Base-by-base conservation (phyloP, 2,329 filamentous ascomycete genomes). In the Ophiostoma triangulosporum region DNA sequence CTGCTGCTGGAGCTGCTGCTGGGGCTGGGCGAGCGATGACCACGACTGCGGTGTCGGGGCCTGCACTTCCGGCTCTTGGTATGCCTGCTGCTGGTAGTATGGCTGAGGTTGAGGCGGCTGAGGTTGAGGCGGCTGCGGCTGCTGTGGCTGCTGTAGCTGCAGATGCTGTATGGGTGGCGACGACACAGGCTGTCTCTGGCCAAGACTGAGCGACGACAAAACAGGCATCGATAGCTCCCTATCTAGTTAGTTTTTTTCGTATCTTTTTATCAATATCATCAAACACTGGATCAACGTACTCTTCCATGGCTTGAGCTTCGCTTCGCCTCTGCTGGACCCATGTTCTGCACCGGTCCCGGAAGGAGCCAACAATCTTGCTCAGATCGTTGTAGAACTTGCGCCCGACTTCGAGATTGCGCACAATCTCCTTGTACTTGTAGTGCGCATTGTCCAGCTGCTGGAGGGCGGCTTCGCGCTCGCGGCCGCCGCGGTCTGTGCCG, bases 371-470 rank as follows among this genome's bases (percentile, higher is more conserved):
- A 57, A 97, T 89, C 67, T 85, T 87, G 48, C 86, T 87, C 4
- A 98, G 75, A 63, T 97, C 90, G 61, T 98, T 98, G 71, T 97
- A 98, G 65, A 98, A 98, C 65, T 93, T 96, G 52, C 91, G 76
- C 0, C 88, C 93, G 0, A 86, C 87, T 59, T 97, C 91, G 3
- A 96, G 75, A 64, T 97, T 95, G 59, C 80, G 87, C 54, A 95
- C 81, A 54, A 97, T 88, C 66, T 98, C 91, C 69, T 95, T 95
- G 72, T 97, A 97, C 69, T 91, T 94, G 67, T 89, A 82, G 65
- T 95, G 97, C 0, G 88, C 91, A 58, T 86, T 89, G 66, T 97
- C 91, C 9, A 98, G 73, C 57, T 78, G 81, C 67, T 98, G 93
- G 49, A 98, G 70, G 0, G 88, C 89, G 60, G 85, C 78, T 65